Evolutionary conservation across 2,329 filamentous ascomycete genomes (phyloP), one percentile per base, ranked within the genome.

Genomic region (Cytospora piceicola): DNA sequence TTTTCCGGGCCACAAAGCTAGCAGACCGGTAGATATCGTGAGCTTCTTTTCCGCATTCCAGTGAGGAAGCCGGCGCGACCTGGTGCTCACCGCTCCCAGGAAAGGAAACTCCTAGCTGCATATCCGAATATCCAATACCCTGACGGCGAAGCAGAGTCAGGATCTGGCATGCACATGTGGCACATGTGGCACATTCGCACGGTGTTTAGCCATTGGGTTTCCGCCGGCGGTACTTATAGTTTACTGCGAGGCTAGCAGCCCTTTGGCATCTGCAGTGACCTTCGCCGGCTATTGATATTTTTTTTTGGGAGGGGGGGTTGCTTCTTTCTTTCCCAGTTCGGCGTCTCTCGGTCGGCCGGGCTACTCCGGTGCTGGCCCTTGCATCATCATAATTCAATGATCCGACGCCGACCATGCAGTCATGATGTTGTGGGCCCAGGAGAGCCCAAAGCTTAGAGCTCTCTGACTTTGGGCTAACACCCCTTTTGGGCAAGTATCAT

Each of bases 41-140:
- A 51, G 61, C 56, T 63, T 63, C 61, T 39, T 63, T 42, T 54
- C 61, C 61, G 53, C 53, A 63, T 58, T 63, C 61, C 61, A 57
- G 61, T 63, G 39, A 36, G 34, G 12, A 63, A 9, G 36, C 24
- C 61, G 46, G 61, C 61, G 61, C 61, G 20, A 63, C 24, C 36
- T 57, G 53, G 46, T 49, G 46, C 61, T 63, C 61, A 63, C 61
- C 61, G 61, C 61, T 46, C 61, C 39, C 39, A 17, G 24, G n/a
- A 56, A 36, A 39, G 32, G 60, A 29, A 56, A 42, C 22, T 39
- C 39, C 53, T 54, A 54, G 53, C 60, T 63, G 60, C 60, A 24
- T 57, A 49, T 49, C 46, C 29, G 24, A 49, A 51, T 36, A 11
- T 39, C 53, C 46, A 49, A 36, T 36, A 17, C 53, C 53, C 60